A percentile compares a stretch with the other conserved stretches of the same genome.
phyloP scores from a whole-genome alignment of 176 grass and related monocot species.

The Elymus sibiricus region DNA sequence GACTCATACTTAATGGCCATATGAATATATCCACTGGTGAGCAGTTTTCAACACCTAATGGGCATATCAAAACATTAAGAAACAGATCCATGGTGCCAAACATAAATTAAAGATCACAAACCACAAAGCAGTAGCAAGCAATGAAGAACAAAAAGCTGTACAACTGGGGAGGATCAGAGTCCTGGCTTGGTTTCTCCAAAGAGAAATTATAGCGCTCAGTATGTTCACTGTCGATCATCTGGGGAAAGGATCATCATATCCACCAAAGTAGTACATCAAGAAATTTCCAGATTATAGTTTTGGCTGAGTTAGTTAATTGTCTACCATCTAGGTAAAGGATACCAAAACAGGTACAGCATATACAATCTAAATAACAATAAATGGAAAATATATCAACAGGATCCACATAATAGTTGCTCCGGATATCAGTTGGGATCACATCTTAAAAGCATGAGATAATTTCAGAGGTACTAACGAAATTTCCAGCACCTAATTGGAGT shows the following conservation, averaged over 20 bases:
- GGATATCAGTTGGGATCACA: not conserved
- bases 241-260: slow-evolving; percentile 54
- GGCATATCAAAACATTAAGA: not conserved
- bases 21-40: slow-evolving; percentile 23
- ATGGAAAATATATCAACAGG: not conserved
- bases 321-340: slow-evolving; percentile 30
- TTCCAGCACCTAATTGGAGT: not conserved
- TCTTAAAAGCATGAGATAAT: not conserved
- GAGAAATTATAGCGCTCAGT: slow-evolving; percentile 42
- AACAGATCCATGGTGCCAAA: not conserved
- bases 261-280: not conserved
- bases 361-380: not conserved
- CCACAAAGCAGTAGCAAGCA: not conserved
- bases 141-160: not conserved
- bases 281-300: not conserved
- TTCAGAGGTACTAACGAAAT: not conserved
- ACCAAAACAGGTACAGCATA: not conserved
- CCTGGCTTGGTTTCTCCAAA: slow-evolving; percentile 44
- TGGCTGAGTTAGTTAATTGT: not conserved
- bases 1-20: not conserved
- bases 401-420: not conserved
- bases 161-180: slow-evolving; percentile 32
- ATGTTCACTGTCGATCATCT: slow-evolving; percentile 56
- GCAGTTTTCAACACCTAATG: slow-evolving; percentile 11
- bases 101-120: not conserved